Percentiles rank a stretch among this genome's conserved stretches.
These are phyloP conservation scores for Auxenochlorella pyrenoidosa DNA, from an alignment of 139 green algal species.

Conservation along the genomic window DNA sequence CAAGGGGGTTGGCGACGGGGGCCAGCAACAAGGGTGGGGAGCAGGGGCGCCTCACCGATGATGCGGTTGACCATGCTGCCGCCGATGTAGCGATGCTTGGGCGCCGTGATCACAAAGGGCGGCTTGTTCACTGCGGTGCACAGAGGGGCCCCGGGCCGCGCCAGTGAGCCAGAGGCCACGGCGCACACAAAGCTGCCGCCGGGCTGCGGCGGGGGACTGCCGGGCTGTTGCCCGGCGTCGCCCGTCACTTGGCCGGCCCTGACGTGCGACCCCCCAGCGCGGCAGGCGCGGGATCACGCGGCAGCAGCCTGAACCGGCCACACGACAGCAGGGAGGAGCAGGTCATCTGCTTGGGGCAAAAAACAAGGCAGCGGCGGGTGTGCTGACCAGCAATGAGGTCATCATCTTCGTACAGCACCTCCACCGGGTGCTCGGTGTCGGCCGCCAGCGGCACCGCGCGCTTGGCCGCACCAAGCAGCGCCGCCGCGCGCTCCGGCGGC, in stretches of 20 bases:
- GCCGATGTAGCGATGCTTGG: slow-evolving; percentile 74
- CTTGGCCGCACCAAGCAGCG: slow-evolving; percentile 51
- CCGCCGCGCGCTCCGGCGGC: slow-evolving; percentile 1
- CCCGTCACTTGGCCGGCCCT: no score
- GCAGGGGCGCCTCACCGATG: slow-evolving; percentile 47
- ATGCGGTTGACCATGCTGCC: slow-evolving; percentile 83
- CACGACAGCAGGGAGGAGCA: no score
- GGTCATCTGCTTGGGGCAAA: no score
- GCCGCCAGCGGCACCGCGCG: slow-evolving; percentile 62
- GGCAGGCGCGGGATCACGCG: no score
- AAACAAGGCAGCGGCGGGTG: not conserved
- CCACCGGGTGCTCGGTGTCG: slow-evolving; percentile 57
- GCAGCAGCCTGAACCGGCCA: no score
- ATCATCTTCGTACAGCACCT: slow-evolving; percentile 80
- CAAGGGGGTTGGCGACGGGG: no score
- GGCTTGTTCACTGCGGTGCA: slow-evolving; percentile 79
- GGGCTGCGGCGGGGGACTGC: no score
- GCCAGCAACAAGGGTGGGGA: not conserved
- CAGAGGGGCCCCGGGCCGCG: not conserved
- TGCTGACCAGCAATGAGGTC: slow-evolving; percentile 61
- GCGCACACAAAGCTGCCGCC: no score
- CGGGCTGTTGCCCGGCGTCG: no score
- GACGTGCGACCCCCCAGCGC: no score
- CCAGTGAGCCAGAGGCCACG: no score
- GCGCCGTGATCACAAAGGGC: slow-evolving; percentile 69